Conservation (phyloP, 2,329 filamentous ascomycete genomes). For the Penicillium sp. region DNA sequence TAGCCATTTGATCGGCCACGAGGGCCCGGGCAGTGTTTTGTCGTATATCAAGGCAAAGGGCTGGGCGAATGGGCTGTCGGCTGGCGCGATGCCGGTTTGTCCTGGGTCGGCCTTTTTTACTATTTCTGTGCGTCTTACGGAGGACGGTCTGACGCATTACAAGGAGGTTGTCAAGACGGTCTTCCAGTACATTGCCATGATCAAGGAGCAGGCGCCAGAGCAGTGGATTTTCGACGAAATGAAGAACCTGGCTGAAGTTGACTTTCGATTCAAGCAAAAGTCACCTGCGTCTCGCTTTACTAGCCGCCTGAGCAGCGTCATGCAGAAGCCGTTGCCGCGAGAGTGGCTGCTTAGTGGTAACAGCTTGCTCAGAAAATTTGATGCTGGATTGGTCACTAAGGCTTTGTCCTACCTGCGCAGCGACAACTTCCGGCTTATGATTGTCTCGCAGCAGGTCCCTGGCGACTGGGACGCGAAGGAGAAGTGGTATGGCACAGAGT, state of each 20-base stretch:
- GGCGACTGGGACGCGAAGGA: slow-evolving; percentile 84
- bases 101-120: slow-evolving; percentile 79
- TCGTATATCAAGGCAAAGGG: slow-evolving; percentile 86
- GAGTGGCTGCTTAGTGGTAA: slow-evolving; percentile 84
- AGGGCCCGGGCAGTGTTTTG: slow-evolving; percentile 88
- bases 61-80: slow-evolving; percentile 79
- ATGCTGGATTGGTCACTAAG: slow-evolving; percentile 69
- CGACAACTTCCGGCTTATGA: slow-evolving; percentile 82
- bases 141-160: slow-evolving; percentile 79
- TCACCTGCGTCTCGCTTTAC: slow-evolving; percentile 84
- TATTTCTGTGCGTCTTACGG: slow-evolving; percentile 73
- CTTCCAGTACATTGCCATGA: slow-evolving; percentile 87
- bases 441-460: slow-evolving; percentile 79
- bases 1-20: slow-evolving; percentile 84
- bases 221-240: slow-evolving; percentile 95
- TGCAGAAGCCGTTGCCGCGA: slow-evolving; percentile 85
- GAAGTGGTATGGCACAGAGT: slow-evolving; percentile 97
- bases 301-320: slow-evolving; percentile 75
- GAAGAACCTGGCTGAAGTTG: slow-evolving; percentile 82
- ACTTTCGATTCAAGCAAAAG: slow-evolving; percentile 95
- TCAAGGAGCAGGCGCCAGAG: slow-evolving; percentile 74
- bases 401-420: slow-evolving; percentile 71
- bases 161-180: slow-evolving; percentile 76
- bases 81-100: slow-evolving; percentile 71
- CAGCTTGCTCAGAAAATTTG: slow-evolving; percentile 72